Conservation (phyloP, 2,329 filamentous ascomycete genomes). For the Pseudogymnoascus sp. region DNA sequence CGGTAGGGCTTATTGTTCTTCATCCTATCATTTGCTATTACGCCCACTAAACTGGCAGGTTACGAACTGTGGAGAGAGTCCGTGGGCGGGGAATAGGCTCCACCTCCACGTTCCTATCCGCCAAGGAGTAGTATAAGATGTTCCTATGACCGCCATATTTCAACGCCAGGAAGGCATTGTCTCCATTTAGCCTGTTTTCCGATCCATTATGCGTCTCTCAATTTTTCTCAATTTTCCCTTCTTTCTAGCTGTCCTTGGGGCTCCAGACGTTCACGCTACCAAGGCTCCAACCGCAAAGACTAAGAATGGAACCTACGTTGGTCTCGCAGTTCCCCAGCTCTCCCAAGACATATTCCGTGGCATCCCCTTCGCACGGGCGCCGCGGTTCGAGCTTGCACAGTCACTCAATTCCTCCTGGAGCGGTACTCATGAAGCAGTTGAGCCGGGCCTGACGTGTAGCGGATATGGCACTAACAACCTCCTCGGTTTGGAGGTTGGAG, state of each 20-base stretch:
- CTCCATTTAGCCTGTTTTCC: background rate
- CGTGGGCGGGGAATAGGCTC: background rate
- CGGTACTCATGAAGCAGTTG: conserved; percentile 1
- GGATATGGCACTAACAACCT: conserved; percentile 9
- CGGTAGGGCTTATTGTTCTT: background rate
- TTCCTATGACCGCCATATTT: background rate
- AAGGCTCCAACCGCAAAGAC: background rate
- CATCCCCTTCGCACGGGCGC: conserved; percentile 14
- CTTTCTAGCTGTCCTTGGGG: background rate
- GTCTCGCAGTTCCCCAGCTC: conserved; percentile 3
- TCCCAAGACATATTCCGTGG: conserved; percentile 14
- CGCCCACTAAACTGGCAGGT: background rate
- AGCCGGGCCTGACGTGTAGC: background rate
- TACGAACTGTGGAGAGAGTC: background rate
- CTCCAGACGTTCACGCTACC: background rate
- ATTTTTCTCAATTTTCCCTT: background rate
- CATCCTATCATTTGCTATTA: background rate
- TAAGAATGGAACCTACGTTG: conserved; percentile 1
- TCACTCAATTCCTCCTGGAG: conserved; percentile 3
- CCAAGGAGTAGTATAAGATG: background rate
- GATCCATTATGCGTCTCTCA: background rate
- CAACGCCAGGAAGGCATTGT: background rate
- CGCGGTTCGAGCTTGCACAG: conserved; percentile 10
- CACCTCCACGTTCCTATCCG: background rate
- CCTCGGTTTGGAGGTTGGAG: conserved; percentile 24